Evolutionary conservation across 257 asterid species (phyloP).

Genomic region (Lycium barbarum): DNA sequence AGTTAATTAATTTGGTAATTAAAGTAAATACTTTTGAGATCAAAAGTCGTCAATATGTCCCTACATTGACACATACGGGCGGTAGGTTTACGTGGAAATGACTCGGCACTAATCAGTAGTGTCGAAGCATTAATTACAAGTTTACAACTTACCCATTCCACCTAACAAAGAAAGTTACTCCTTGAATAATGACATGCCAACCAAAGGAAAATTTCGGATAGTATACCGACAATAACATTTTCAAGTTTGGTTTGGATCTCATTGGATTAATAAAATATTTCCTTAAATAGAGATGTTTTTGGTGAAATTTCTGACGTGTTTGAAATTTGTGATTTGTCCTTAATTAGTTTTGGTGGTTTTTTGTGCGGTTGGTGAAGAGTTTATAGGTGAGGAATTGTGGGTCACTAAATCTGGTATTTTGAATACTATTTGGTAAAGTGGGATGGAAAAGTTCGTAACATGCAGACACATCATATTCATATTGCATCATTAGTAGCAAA

Average conservation of each 20-base stretch:
- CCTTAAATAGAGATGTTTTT: not conserved
- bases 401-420: not conserved
- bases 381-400: constrained; percentile 2
- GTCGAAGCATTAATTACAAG: constrained; percentile 3
- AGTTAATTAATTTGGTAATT: constrained; percentile 1
- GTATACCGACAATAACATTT: not conserved
- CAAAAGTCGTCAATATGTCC: not conserved
- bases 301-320: not conserved
- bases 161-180: not conserved
- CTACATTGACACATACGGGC: not conserved
- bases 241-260: constrained; percentile 5
- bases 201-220: not conserved
- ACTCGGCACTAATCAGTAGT: constrained; percentile 42
- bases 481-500: constrained; percentile 22
- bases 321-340: constrained; percentile 15
- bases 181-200: not conserved
- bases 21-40: not conserved
- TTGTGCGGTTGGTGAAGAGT: constrained; percentile 9
- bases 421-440: not conserved
- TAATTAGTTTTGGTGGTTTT: not conserved
- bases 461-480: constrained; percentile 24
- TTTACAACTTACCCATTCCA: not conserved
- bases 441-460: constrained; percentile 2
- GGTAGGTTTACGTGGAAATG: constrained; percentile 61
- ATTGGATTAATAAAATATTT: not conserved